Base-by-base conservation (phyloP, 345 rosid species). In the Hypericum androsaemum region DNA sequence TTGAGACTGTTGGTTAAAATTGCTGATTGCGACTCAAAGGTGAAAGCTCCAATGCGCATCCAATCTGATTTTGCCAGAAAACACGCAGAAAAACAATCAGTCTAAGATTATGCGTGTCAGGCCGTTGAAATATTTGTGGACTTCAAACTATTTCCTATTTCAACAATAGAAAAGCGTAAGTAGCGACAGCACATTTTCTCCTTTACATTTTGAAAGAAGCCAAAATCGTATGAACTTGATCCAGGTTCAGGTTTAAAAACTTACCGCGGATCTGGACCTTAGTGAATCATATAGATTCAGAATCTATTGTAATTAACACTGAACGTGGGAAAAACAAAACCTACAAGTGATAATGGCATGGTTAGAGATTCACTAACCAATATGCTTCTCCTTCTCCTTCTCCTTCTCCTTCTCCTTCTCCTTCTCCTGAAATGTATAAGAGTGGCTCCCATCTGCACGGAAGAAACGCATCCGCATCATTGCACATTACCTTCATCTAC, bases 31-130 rank as follows among this genome's bases (percentile, higher is more conserved):
- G 98, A 85, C 47, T 80, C 81, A 42, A 88, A 71, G 46, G 74
- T 68, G 66, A 92, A 92, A 37, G 95, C 97, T 49, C 98, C 97
- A 16, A 92, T 80, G 12, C 95, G 71, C 87, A 88, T 81, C 97
- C 98, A 92, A 58, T 88, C 98, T 92, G 73, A 65, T 67, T 52
- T 6, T 43, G 62, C 75, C 61, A 39, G 41, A 37, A 14, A 60
- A 53, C 32, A 72, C 28, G 61, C 38, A n/a, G 5, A 50, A 17
- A n/a, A 14, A 7, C 12, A 22, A 13, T n/a, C 9, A 58, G 32
- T 4, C 32, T 22, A 22, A 7, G 6, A 43, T 40, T 12, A 7
- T 8, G 39, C 17, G n/a, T 13, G 0, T 14, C 42, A 44, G 60
- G 7, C 12, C 50, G 35, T 37, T 40, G 44, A 56, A 51, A 17